phyloP scores from a whole-genome alignment of 2,329 filamentous ascomycete genomes.

The Aspergillus oerlinghausenensis region DNA sequence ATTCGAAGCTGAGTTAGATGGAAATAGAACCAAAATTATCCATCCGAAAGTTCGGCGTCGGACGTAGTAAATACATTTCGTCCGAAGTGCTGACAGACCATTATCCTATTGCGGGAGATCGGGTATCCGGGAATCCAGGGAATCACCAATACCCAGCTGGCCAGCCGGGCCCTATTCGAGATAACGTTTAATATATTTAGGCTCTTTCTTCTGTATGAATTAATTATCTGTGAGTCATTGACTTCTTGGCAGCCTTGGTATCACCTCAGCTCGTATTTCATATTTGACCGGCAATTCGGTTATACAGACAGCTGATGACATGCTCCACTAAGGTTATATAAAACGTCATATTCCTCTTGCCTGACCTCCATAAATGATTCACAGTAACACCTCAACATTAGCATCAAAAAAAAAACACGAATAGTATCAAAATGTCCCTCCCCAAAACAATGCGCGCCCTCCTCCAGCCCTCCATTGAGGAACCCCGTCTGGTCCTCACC shows the following conservation, averaged over 20 bases:
- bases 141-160: neutral
- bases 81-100: neutral
- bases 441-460: constrained; percentile 10
- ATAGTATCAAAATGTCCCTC: neutral
- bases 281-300: neutral
- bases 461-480: constrained; percentile 6
- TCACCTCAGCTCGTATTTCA: neutral
- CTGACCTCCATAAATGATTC: neutral
- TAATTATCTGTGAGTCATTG: neutral
- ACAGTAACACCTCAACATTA: neutral
- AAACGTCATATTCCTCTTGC: neutral
- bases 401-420: too few relatives aligned
- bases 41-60: neutral
- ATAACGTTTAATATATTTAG: neutral
- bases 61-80: neutral
- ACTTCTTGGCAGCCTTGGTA: neutral
- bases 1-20: neutral
- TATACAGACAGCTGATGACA: neutral
- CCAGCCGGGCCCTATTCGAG: neutral
- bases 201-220: neutral
- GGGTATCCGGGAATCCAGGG: neutral
- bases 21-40: neutral
- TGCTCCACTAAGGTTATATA: neutral
- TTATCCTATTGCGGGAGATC: neutral
- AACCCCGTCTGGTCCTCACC: constrained; percentile 6